Base-by-base conservation (phyloP, 176 grass and related monocot genomes). In the Eragrostis nindensis region DNA sequence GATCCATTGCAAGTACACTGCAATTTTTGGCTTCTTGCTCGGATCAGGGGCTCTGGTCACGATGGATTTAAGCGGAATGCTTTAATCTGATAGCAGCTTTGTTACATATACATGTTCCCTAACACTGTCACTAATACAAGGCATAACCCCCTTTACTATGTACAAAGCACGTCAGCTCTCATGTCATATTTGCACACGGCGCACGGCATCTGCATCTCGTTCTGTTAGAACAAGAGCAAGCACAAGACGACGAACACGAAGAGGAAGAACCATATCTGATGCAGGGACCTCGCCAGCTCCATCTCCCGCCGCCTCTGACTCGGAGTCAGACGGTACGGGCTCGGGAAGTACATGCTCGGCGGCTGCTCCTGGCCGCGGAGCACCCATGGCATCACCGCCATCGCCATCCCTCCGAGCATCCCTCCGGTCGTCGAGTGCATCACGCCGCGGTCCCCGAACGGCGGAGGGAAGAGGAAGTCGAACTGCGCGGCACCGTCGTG, bases 201-300 rank as follows among this genome's bases (percentile, higher is more conserved):
- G 40, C 77, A 21, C 27, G 15, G 19, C 32, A 36, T 36, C 32
- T 36, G 10, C 63, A 83, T 27, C 2, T 76, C 7, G 41, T 66
- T 25, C 48, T 74, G 16, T 54, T 40, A 91, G 87, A 95, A 99
- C 72, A 99, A 67, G 47, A 95, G 79, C 15, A 95, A 82, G 73
- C 92, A 99, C 21, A 99, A 32, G 36, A 88, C 56, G 12, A 71
- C 84, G 73, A 91, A 93, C 45, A 89, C 83, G 27, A 42, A 84
- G 32, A 95, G 88, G 87, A 95, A 95, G 87, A 95, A 39, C 61
- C 87, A 84, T 54, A 93, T 80, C 82, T 99, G 96, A 77, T 99
- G 90, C 62, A 99, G 90, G 2, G 84, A 89, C 62, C 80, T 91
- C 88, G 88, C 92, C 60, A 95, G 53, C 72, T 89, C 82, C 44